Percentiles rank a stretch among this genome's conserved stretches.
Conservation (phyloP, 169 alveolate genomes). For the Plasmodium vivax region DNA sequence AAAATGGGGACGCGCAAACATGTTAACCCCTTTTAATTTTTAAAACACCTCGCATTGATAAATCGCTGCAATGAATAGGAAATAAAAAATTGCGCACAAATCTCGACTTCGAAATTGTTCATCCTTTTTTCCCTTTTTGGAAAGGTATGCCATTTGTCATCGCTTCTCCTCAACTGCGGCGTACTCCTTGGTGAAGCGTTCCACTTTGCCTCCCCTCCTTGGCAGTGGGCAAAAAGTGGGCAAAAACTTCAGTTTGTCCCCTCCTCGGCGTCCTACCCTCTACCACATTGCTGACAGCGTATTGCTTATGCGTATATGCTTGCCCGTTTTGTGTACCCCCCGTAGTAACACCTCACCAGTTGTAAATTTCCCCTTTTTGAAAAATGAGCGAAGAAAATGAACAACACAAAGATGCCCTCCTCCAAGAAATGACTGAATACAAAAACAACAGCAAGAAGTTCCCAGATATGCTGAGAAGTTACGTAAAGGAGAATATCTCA, state of each 20-base stretch:
- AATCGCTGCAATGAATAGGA: background rate
- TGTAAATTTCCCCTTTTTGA: background rate
- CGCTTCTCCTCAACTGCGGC: background rate
- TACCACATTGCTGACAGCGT: background rate
- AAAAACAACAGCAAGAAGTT: conserved; percentile 44
- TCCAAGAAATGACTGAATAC: conserved; percentile 48
- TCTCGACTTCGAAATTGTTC: background rate
- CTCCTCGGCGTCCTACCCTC: background rate
- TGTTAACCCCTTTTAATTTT: background rate
- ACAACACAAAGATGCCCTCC: conserved; percentile 7
- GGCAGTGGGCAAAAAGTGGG: background rate
- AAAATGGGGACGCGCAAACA: background rate
- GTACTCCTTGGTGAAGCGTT: background rate
- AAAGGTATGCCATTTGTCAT: background rate
- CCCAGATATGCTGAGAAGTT: conserved; percentile 38
- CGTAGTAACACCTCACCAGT: background rate
- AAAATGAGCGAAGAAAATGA: conserved; percentile 54
- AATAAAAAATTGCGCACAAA: background rate
- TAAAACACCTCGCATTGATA: background rate
- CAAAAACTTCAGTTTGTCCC: background rate
- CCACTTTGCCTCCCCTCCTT: background rate
- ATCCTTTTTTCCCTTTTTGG: background rate
- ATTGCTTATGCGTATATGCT: background rate
- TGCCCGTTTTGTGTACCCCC: background rate
- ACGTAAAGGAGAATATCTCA: conserved; percentile 17